Percentiles rank a stretch among this genome's conserved stretches.
Conservation (phyloP, 441 rosid species). For the Gossypium schwendimanii region DNA sequence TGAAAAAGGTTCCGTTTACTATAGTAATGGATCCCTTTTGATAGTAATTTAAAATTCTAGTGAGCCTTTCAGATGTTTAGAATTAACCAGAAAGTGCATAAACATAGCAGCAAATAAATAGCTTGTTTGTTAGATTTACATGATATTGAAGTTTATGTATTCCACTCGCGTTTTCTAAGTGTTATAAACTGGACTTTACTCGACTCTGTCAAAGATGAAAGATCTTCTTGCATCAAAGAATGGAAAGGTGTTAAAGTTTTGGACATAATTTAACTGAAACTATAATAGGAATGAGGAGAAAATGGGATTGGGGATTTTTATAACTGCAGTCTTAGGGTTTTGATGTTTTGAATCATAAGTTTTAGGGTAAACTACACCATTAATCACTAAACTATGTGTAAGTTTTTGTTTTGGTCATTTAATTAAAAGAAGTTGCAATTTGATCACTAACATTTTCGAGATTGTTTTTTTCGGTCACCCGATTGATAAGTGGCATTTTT, state of each 20-base stretch:
- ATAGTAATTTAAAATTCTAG: not conserved
- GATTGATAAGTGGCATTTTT: too few species aligned
- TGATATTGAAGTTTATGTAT: not conserved
- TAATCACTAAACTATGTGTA: too few species aligned
- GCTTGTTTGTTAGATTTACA: not conserved
- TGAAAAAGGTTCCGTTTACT: too few species aligned
- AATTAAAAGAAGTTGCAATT: too few species aligned
- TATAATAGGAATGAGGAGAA: not conserved
- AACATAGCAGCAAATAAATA: not conserved
- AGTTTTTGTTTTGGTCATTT: too few species aligned
- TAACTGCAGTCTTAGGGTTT: not conserved
- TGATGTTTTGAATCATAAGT: not conserved
- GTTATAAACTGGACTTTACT: not conserved
- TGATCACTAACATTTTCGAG: too few species aligned
- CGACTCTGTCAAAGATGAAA: not conserved
- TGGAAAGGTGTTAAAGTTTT: not conserved
- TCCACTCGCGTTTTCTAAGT: not conserved
- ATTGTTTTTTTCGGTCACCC: too few species aligned
- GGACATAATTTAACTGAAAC: not conserved
- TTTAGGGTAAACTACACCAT: not conserved
- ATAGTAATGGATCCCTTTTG: not conserved
- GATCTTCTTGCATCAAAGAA: not conserved
- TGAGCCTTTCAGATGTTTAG: not conserved
- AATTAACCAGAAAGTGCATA: not conserved
- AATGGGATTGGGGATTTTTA: not conserved